Evolutionary conservation across 2,329 filamentous ascomycete species (phyloP), one percentile per base, ranked within the genome.

Genomic region (Simplicillium aogashimaense): DNA sequence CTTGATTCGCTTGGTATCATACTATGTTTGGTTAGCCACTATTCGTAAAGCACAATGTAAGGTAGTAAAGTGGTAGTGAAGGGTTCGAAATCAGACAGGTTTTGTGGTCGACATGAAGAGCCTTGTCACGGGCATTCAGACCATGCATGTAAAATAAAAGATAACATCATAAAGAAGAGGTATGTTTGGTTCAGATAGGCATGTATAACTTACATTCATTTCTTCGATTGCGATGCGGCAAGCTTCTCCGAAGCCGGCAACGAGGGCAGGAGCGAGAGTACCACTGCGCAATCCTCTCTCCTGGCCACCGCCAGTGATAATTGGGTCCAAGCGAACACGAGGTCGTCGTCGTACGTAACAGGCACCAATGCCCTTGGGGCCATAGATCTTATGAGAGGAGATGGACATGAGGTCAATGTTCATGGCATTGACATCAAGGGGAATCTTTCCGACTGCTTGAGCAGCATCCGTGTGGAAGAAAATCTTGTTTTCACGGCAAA

Each of bases 341-440:
- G 92, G 92, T 43, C 92, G 77, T 67, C 92, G 79, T 55, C 92
- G 83, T 37, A 98, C 86, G 56, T 90, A 98, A 66, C 92, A 98
- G 43, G 92, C 92, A 43, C 92, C 92, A 42, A 98, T 86, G 29
- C 92, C 92, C 71, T 95, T 98, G 40, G 92, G 92, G 18, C 92
- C 92, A 58, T 98, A 98, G 40, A 98, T 94, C 67, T 98, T 98
- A 68, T 98, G 92, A 25, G 86, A 89, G 8, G 92, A 97, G 45
- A 98, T 95, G 25, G 90, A 97, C 90, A 98, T 95, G 56, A 98
- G 68, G 59, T 98, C 92, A 48, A 98, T 83, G 62, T 95, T 94
- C 87, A 95, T 90, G 63, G 86, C 85, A 63, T 97, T 95, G 56
- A 98, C 92, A 54, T 95, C 88, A 36, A 98, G 69, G 0, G 89